Percentiles rank a stretch among this genome's conserved stretches.
These are phyloP conservation scores for Arthrobotrys musiformis DNA, from an alignment of 2,329 filamentous ascomycete species.

Conservation along the genomic window DNA sequence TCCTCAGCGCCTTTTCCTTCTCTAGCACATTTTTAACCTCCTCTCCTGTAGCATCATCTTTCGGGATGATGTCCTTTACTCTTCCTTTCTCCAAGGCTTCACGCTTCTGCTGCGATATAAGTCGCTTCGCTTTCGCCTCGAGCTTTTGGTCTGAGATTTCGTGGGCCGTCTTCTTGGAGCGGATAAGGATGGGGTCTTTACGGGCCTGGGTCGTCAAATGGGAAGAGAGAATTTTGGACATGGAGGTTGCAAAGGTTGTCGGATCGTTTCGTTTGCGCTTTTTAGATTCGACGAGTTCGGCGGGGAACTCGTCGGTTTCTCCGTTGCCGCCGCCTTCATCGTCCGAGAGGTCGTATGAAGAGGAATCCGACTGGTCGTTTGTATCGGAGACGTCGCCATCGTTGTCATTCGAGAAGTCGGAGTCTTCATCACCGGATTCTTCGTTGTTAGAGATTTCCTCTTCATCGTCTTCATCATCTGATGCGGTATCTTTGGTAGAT, in stretches of 20 bases:
- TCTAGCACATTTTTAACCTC: conserved; percentile 67
- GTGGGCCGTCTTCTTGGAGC: conserved; percentile 79
- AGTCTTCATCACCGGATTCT: conserved; percentile 13
- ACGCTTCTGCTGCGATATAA: conserved; percentile 82
- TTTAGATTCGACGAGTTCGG: conserved; percentile 61
- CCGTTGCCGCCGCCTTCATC: conserved; percentile 64
- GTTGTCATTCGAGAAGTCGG: conserved; percentile 29
- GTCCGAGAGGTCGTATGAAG: conserved; percentile 60
- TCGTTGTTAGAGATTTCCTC: conserved; percentile 23
- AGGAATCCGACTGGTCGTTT: conserved; percentile 61
- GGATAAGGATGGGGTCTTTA: conserved; percentile 88
- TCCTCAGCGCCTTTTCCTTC: conserved; percentile 61
- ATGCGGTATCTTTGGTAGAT: too few relatives aligned
- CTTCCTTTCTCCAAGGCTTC: conserved; percentile 84
- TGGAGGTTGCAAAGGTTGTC: conserved; percentile 86
- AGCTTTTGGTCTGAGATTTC: conserved; percentile 68
- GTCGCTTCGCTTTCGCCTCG: conserved; percentile 81
- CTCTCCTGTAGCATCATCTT: conserved; percentile 62
- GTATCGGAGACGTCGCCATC: conserved; percentile 62
- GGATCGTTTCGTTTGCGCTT: conserved; percentile 87
- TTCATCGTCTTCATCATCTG: conserved; percentile 7
- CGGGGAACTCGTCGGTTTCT: conserved; percentile 61
- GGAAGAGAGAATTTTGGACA: conserved; percentile 89
- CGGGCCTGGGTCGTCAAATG: conserved; percentile 86
- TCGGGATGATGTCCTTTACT: conserved; percentile 81